These are phyloP conservation scores for Petasospora rhodanensis DNA, from an alignment of 1,139 yeast species.

Conservation along the genomic window DNA sequence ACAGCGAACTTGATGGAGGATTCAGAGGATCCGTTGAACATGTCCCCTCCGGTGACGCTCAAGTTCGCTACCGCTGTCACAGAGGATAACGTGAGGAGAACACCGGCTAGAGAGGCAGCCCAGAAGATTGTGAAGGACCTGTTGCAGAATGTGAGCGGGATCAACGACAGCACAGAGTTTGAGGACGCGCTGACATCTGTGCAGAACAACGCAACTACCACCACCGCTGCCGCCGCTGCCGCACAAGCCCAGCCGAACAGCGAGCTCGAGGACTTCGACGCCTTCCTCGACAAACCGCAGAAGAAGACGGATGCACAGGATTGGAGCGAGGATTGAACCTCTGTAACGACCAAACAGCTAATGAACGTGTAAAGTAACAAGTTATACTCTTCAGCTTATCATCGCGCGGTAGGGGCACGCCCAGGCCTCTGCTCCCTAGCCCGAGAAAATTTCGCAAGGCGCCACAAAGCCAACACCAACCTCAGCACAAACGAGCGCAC, in stretches of 20 bases:
- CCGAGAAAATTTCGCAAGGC: background rate
- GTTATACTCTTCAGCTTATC: no score
- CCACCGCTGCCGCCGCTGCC: no score
- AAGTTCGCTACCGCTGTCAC: constrained; percentile 18
- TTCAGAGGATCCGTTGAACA: constrained; percentile 20
- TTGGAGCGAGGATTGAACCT: constrained; percentile 17
- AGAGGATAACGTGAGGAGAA: constrained; percentile 6
- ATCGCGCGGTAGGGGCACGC: no score
- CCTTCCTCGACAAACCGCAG: constrained; percentile 18
- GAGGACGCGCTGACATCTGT: no score
- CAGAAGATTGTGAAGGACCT: constrained; percentile 22
- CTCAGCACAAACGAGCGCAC: background rate
- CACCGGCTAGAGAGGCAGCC: constrained; percentile 23
- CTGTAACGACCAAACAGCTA: background rate
- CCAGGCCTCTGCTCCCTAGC: background rate
- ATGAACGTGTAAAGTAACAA: no score
- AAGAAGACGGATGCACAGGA: constrained; percentile 6
- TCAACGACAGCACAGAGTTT: constrained; percentile 17
- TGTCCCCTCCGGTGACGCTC: constrained; percentile 27
- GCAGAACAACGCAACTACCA: no score
- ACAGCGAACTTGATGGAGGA: constrained; percentile 17
- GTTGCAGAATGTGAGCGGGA: constrained; percentile 23
- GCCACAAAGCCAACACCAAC: background rate
- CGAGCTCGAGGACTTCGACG: no score
- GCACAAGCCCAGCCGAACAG: no score